A percentile compares a stretch with the other conserved stretches of the same genome.
phyloP scores from a whole-genome alignment of 164 flowering plant genomes.

The grape (Vitis vinifera) region ASM3070453v1 NC_081811.1:4337501-4338000 shows the following conservation, averaged over 20 bases:
- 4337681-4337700: neutral
- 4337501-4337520: neutral
- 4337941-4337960: conserved; percentile 73
- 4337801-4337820: conserved; percentile 51
- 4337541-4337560: too few relatives aligned
- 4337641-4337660: too few relatives aligned
- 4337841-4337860: conserved; percentile 94
- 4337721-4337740: neutral
- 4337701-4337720: neutral
- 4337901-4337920: conserved; percentile 91
- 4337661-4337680: too few relatives aligned
- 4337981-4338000: conserved; percentile 51
- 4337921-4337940: conserved; percentile 90
- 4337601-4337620: too few relatives aligned
- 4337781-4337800: neutral
- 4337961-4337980: conserved; percentile 93
- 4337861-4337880: conserved; percentile 87
- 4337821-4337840: conserved; percentile 94
- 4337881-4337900: conserved; percentile 95
- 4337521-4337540: neutral
- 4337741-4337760: neutral
- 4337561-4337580: too few relatives aligned
- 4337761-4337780: neutral
- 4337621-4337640: too few relatives aligned
- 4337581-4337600: neutral